These are phyloP conservation scores for Nemania serpens DNA, from an alignment of 2,329 filamentous ascomycete species.

Conservation along the genomic window DNA sequence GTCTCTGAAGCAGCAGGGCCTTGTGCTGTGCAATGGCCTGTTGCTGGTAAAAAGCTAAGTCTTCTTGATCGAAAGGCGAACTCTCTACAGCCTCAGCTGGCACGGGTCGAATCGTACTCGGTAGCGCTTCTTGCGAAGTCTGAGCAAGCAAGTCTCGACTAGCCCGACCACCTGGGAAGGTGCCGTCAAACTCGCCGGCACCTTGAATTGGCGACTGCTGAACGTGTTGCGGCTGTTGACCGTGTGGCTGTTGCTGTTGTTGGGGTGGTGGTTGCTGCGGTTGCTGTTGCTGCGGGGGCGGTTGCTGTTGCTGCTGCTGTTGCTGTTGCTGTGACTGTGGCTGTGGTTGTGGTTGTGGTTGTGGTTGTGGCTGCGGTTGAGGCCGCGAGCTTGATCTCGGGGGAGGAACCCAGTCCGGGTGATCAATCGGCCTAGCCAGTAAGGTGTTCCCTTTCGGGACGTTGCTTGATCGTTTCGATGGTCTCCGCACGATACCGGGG, in stretches of 20 bases:
- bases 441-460: slow-evolving; percentile 49
- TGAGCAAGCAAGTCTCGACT: slow-evolving; percentile 48
- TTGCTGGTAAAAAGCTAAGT: slow-evolving; percentile 50
- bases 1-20: slow-evolving; percentile 29
- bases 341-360: slow-evolving; percentile 14
- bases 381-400: slow-evolving; percentile 29
- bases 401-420: slow-evolving; percentile 39
- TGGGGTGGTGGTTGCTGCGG: slow-evolving; percentile 13
- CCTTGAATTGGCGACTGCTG: slow-evolving; percentile 53
- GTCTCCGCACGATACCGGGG: slow-evolving; percentile 55
- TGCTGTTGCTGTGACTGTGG: slow-evolving; percentile 27
- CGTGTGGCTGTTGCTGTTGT: slow-evolving; percentile 11
- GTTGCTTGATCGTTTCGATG: slow-evolving; percentile 63
- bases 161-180: slow-evolving; percentile 45
- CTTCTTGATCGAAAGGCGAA: slow-evolving; percentile 51
- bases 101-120: slow-evolving; percentile 55
- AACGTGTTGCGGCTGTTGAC: slow-evolving; percentile 18
- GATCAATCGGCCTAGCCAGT: slow-evolving; percentile 35
- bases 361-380: slow-evolving; percentile 23
- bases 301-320: slow-evolving; percentile 6
- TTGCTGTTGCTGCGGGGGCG: slow-evolving; percentile 27
- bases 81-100: slow-evolving; percentile 51
- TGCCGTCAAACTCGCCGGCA: slow-evolving; percentile 48
- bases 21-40: slow-evolving; percentile 38
- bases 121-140: slow-evolving; percentile 47